phyloP scores from a whole-genome alignment of 2,329 filamentous ascomycete genomes.

The Penicillium sp. region DNA sequence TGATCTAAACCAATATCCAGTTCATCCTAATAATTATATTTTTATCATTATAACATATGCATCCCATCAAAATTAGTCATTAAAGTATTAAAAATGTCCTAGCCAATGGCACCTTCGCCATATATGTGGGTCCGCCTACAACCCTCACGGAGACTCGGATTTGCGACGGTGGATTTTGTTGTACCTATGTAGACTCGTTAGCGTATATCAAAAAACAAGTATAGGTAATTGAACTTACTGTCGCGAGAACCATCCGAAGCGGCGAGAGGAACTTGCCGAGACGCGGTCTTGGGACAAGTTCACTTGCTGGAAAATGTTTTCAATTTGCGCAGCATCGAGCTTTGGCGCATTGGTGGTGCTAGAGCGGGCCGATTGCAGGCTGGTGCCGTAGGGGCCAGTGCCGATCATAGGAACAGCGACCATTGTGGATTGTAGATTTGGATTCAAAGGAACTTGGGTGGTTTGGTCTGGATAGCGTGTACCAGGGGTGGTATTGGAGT shows the following conservation, averaged over 20 bases:
- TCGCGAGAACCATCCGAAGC: conserved; percentile 5
- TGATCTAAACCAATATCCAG: neutral
- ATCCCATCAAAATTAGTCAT: conserved; percentile 1
- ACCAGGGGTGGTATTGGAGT: neutral
- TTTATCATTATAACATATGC: neutral
- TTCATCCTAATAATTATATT: neutral
- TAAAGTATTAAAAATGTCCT: conserved; percentile 1
- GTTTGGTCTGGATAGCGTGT: conserved; percentile 1
- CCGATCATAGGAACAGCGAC: conserved; percentile 5
- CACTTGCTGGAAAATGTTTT: conserved; percentile 4
- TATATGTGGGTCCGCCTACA: neutral
- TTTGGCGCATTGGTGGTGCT: conserved; percentile 2
- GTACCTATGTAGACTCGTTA: conserved; percentile 1
- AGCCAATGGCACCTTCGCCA: conserved; percentile 1
- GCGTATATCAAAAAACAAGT: neutral
- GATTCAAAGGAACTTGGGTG: neutral
- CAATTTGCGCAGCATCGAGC: conserved; percentile 6
- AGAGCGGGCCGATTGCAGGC: neutral
- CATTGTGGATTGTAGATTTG: conserved; percentile 5
- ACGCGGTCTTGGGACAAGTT: neutral
- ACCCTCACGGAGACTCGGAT: neutral
- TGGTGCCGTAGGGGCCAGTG: conserved; percentile 8
- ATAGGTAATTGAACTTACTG: conserved; percentile 4
- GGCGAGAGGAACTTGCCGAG: neutral
- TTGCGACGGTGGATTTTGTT: conserved; percentile 1